Conservation (phyloP, 768 basidiomycete species). For the Tephrocybe sp. region DNA sequence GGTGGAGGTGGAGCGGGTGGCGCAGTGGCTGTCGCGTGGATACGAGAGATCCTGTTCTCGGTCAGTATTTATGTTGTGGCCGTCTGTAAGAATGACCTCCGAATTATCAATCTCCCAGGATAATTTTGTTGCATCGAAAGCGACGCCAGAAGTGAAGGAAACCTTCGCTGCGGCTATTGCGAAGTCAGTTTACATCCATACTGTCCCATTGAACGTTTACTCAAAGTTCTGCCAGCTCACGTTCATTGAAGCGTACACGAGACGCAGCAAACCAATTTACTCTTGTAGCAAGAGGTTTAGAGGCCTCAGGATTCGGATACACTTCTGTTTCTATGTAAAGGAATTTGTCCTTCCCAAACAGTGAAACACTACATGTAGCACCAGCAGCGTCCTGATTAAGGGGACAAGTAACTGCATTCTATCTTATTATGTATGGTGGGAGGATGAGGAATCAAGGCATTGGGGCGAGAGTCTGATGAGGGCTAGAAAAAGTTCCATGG, state of each 20-base stretch:
- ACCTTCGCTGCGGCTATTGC: conserved; percentile 72
- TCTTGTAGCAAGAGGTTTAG: conserved; percentile 79
- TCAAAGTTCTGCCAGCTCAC: conserved; percentile 44
- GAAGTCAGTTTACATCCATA: conserved; percentile 42
- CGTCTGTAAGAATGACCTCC: background rate
- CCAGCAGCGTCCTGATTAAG: too few relatives aligned
- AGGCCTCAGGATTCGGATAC: conserved; percentile 85
- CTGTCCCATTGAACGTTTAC: background rate
- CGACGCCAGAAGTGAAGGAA: conserved; percentile 73
- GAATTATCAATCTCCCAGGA: conserved; percentile 40
- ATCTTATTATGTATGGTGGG: too few relatives aligned
- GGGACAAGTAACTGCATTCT: too few relatives aligned
- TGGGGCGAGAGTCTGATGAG: too few relatives aligned
- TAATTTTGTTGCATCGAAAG: conserved; percentile 73
- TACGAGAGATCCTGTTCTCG: conserved; percentile 66
- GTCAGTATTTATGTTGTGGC: conserved; percentile 33
- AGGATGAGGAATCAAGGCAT: too few relatives aligned
- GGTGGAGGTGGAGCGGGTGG: conserved; percentile 24
- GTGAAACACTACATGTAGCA: too few relatives aligned
- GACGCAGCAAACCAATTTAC: conserved; percentile 90
- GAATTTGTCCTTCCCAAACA: too few relatives aligned
- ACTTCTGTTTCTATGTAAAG: conserved; percentile 62
- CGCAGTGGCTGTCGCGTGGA: conserved; percentile 56
- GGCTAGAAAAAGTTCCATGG: too few relatives aligned
- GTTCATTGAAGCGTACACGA: conserved; percentile 69